phyloP scores from a whole-genome alignment of 75 land plant species.

The Adiantum capillusveneris region DNA sequence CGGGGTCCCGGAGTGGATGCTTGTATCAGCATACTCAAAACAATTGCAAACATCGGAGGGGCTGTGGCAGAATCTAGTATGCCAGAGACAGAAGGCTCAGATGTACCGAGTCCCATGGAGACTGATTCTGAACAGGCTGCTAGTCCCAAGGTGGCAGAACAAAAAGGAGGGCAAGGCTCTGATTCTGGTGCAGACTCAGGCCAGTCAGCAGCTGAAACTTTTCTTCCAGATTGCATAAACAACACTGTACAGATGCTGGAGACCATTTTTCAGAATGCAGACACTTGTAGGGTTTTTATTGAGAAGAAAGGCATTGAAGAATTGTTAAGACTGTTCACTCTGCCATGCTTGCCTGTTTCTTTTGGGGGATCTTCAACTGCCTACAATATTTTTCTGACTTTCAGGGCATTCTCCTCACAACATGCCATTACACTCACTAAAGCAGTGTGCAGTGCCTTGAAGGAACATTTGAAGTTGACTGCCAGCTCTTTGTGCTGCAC shows the following conservation, averaged over 20 bases:
- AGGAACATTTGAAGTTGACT: slow-evolving; percentile 60
- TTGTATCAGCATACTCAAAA: slow-evolving; percentile 75
- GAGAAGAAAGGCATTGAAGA: slow-evolving; percentile 93
- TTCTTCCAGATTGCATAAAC: slow-evolving; percentile 66
- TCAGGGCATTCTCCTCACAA: slow-evolving; percentile 80
- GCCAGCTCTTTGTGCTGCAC: slow-evolving; percentile 35
- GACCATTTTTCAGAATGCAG: slow-evolving; percentile 83
- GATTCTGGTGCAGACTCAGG: slow-evolving; percentile 35
- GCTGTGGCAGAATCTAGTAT: slow-evolving; percentile 17
- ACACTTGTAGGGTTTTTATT: slow-evolving; percentile 74
- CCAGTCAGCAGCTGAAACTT: slow-evolving; percentile 33
- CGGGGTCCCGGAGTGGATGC: slow-evolving; percentile 84
- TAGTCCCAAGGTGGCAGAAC: slow-evolving; percentile 18
- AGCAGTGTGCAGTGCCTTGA: slow-evolving; percentile 59
- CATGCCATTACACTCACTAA: slow-evolving; percentile 72
- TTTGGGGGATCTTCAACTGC: slow-evolving; percentile 60
- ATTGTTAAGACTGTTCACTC: slow-evolving; percentile 64
- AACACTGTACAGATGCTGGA: slow-evolving; percentile 79
- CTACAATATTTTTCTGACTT: slow-evolving; percentile 69
- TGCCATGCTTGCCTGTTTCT: slow-evolving; percentile 58
- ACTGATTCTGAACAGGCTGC: slow-evolving; percentile 57
- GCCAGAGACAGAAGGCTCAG: slow-evolving; percentile 23
- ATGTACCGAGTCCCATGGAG: slow-evolving; percentile 74
- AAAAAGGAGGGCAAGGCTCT: slow-evolving; percentile 24
- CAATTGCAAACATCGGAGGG: slow-evolving; percentile 58